Evolutionary conservation across 768 basidiomycete genomes (phyloP).

Genomic region (Phaeolepiota aurea): DNA sequence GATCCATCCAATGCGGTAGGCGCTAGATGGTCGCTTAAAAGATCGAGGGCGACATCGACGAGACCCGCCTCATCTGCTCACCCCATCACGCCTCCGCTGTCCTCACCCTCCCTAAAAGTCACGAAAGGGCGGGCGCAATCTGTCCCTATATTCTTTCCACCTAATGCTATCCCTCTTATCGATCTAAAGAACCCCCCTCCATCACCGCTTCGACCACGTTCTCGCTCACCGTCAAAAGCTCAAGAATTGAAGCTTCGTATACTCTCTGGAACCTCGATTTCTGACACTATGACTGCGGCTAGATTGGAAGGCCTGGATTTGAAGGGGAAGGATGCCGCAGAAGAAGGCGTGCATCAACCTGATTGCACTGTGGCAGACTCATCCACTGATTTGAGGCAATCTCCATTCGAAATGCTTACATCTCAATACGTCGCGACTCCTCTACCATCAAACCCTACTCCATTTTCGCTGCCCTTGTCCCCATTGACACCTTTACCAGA

Average conservation of each 20-base stretch:
- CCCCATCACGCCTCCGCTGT: constrained; percentile 10
- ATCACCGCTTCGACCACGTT: constrained; percentile 29
- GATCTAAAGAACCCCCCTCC: constrained; percentile 34
- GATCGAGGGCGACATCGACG: constrained; percentile 15
- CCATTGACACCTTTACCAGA: constrained; percentile 41
- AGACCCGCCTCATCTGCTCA: constrained; percentile 18
- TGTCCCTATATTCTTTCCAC: constrained; percentile 31
- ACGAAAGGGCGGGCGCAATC: constrained; percentile 33
- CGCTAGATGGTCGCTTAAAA: constrained; percentile 15
- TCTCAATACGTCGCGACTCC: too few species aligned
- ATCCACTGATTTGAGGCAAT: not conserved
- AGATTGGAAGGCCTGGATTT: constrained; percentile 15
- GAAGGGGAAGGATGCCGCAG: constrained; percentile 10
- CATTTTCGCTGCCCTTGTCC: not conserved
- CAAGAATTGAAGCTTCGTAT: constrained; percentile 23
- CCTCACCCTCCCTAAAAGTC: constrained; percentile 11
- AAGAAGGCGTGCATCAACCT: not conserved
- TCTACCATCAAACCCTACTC: not conserved
- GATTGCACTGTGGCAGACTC: not conserved
- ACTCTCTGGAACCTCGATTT: constrained; percentile 10
- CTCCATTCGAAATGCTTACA: too few species aligned
- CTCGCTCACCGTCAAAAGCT: constrained; percentile 37
- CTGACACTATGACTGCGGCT: not conserved
- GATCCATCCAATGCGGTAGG: constrained; percentile 19
- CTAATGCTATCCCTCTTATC: constrained; percentile 21